Evolutionary conservation across 139 green algal species (phyloP), one percentile per base, ranked within the genome.

Genomic region (Chlorella sorokiniana): DNA sequence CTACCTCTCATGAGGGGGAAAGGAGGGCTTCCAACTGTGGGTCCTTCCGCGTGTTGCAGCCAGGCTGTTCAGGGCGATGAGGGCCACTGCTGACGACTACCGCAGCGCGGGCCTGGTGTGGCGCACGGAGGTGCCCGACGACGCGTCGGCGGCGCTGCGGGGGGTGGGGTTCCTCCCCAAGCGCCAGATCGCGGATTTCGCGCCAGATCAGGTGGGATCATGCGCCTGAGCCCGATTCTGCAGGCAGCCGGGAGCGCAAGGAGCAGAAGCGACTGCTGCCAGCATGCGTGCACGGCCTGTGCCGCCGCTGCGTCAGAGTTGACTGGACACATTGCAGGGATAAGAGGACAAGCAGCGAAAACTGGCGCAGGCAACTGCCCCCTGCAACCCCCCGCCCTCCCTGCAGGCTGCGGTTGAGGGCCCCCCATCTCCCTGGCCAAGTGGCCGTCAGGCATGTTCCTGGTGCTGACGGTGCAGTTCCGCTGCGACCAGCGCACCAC

Each of bases 61-160:
- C 48, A 79, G 64, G 81, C 35, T 85, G n/a, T 51, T 65, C 25
- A 45, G 33, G 27, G 81, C 81, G 4, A 29, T 72, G 9, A 37
- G 76, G 37, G 59, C 16, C 25, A 82, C 69, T 38, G 69, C 27
- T 22, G 52, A 79, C 37, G 73, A 52, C 14, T 85, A 82, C 56
- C 56, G 40, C 5, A 25, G 25, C 18, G 45, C 67, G 3, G 74
- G 70, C 9, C 25, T 86, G 37, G n/a, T 75, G 22, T 86, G 70
- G 70, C 54, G 59, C 40, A 80, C 81, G 3, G 31, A 45, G 29
- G 20, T 82, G 51, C 38, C 40, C 29, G 41, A 82, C 33, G 56
- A 37, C 2, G 38, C 78, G 48, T n/a, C 37, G 35, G 81, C 40
- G 38, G 56, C 41, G 7, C 16, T 86, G 20, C 63, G 72, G 1